phyloP scores from a whole-genome alignment of 768 basidiomycete genomes.

The Leccinum boreale region DNA sequence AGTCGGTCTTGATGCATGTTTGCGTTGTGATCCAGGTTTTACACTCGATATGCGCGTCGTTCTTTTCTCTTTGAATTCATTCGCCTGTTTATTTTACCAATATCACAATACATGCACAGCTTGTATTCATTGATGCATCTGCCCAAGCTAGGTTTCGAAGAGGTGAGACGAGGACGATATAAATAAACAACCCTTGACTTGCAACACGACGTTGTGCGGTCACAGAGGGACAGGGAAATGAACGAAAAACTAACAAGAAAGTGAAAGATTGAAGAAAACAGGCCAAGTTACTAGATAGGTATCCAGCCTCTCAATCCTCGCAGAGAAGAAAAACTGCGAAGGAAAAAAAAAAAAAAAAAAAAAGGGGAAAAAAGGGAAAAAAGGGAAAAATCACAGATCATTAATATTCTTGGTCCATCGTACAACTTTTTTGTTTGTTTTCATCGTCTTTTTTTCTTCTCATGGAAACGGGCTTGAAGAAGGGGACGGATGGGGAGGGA shows the following conservation, averaged over 20 bases:
- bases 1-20: neutral
- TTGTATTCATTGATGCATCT: neutral
- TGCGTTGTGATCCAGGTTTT: neutral
- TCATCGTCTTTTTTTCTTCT: neutral
- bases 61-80: neutral
- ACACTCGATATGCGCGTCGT: neutral
- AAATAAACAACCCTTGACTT: conserved; percentile 18
- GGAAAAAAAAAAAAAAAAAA: neutral
- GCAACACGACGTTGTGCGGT: neutral
- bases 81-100: neutral
- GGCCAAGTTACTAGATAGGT: conserved; percentile 33
- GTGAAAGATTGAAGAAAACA: neutral
- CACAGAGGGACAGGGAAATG: neutral
- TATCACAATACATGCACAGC: neutral
- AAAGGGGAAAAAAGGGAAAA: neutral
- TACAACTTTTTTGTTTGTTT: conserved; percentile 2
- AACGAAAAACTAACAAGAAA: neutral
- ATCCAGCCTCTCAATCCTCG: conserved; percentile 27
- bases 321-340: conserved; percentile 1
- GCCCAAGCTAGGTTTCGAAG: neutral
- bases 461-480: neutral
- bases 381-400: neutral
- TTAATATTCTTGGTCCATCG: conserved; percentile 13
- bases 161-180: conserved; percentile 11
- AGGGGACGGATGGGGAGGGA: no score